phyloP scores from a whole-genome alignment of 2,329 filamentous ascomycete genomes.

The Penicillium polonicum region DNA sequence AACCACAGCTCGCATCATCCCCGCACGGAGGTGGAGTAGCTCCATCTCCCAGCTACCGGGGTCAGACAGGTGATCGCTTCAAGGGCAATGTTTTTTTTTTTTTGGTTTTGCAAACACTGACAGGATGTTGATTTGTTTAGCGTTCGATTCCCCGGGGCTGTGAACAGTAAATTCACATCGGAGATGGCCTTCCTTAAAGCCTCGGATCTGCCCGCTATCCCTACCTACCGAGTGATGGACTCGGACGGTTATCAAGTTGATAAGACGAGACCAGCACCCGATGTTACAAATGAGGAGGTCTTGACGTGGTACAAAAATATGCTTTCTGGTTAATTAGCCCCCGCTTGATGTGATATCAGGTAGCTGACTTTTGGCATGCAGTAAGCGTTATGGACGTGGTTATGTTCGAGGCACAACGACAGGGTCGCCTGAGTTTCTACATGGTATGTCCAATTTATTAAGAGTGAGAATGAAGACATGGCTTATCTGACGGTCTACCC shows the following conservation, averaged over 20 bases:
- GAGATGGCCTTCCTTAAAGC: slow-evolving; percentile 75
- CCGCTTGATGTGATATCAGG: background rate
- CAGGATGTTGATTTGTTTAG: slow-evolving; percentile 34
- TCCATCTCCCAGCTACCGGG: slow-evolving; percentile 59
- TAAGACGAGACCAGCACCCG: slow-evolving; percentile 59
- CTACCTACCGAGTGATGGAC: slow-evolving; percentile 89
- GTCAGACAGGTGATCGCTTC: slow-evolving; percentile 53
- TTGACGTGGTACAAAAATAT: slow-evolving; percentile 63
- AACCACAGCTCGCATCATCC: slow-evolving; percentile 8
- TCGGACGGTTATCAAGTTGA: slow-evolving; percentile 84
- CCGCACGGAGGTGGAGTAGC: slow-evolving; percentile 48
- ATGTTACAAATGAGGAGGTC: slow-evolving; percentile 64
- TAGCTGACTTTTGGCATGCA: slow-evolving; percentile 26
- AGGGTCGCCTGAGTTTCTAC: slow-evolving; percentile 93
- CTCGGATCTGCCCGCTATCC: slow-evolving; percentile 69
- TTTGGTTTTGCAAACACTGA: slow-evolving; percentile 8
- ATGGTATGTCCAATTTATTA: slow-evolving; percentile 61
- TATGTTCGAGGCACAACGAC: slow-evolving; percentile 96
- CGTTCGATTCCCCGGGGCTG: slow-evolving; percentile 81
- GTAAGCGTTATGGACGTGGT: slow-evolving; percentile 90
- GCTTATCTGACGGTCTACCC: background rate
- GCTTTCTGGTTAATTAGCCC: slow-evolving; percentile 50
- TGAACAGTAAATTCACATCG: slow-evolving; percentile 89
- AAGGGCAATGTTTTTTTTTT: background rate
- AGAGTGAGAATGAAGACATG: too few relatives aligned